These are phyloP conservation scores for Arthrobotrys megalospora DNA, from an alignment of 2,329 filamentous ascomycete genomes.

Conservation along the genomic window DNA sequence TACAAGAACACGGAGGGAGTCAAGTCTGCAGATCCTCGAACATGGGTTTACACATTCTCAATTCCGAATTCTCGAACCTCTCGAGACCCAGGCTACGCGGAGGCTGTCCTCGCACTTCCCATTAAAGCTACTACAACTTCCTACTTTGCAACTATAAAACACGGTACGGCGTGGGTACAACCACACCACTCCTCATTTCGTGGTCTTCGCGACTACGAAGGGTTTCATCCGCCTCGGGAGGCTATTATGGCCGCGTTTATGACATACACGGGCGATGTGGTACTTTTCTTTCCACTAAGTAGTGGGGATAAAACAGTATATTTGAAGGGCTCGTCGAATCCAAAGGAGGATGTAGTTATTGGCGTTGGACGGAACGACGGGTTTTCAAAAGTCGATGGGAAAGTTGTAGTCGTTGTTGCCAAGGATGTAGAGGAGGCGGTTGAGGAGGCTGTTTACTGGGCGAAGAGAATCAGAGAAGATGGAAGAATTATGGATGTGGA, in stretches of 20 bases:
- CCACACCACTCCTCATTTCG: conserved; percentile 36
- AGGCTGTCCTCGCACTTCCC: conserved; percentile 24
- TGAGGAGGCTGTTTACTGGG: conserved; percentile 54
- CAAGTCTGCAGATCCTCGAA: conserved; percentile 17
- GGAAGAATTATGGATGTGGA: conserved; percentile 6
- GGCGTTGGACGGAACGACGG: conserved; percentile 52
- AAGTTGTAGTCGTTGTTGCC: conserved; percentile 43
- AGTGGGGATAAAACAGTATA: conserved; percentile 40
- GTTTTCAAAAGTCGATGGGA: conserved; percentile 17
- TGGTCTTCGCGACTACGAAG: conserved; percentile 35
- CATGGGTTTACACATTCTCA: conserved; percentile 48
- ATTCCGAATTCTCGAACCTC: conserved; percentile 18
- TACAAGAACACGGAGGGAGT: neutral
- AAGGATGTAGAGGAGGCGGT: conserved; percentile 35
- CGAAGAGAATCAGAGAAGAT: conserved; percentile 24
- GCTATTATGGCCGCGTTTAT: conserved; percentile 43
- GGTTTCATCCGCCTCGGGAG: conserved; percentile 43
- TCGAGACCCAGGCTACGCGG: conserved; percentile 26
- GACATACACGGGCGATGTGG: conserved; percentile 35
- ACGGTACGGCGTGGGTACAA: conserved; percentile 53
- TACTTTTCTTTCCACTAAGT: conserved; percentile 50
- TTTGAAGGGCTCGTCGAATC: conserved; percentile 40
- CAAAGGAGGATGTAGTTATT: conserved; percentile 28
- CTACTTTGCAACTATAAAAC: conserved; percentile 55
- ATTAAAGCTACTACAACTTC: conserved; percentile 26